A percentile compares a stretch with the other conserved stretches of the same genome.
phyloP scores from a whole-genome alignment of 2,329 filamentous ascomycete genomes.

The Fusarium sarcochroum region DNA sequence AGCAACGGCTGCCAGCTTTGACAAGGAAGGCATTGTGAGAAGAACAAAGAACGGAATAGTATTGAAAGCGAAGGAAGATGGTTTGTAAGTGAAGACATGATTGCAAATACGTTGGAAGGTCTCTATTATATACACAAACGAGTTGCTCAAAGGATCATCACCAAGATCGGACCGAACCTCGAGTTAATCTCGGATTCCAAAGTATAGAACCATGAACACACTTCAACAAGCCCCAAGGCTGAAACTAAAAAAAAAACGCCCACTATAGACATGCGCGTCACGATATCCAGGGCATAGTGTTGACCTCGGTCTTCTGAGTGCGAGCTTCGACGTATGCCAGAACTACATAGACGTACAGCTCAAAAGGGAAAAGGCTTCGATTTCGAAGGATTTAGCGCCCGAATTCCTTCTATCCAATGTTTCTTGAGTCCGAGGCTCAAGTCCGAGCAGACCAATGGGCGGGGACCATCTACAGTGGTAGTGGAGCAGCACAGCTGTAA shows the following conservation, averaged over 20 bases:
- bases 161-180: not conserved
- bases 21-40: slow-evolving; percentile 35
- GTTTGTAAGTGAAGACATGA: not conserved
- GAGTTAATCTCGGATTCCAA: not conserved
- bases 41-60: not conserved
- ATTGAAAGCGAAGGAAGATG: not conserved
- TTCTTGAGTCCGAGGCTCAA: slow-evolving; percentile 30
- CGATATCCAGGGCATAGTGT: too few relatives aligned
- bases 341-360: not conserved
- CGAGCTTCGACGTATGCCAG: slow-evolving; percentile 1
- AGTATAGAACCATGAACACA: not conserved
- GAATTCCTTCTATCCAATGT: not conserved
- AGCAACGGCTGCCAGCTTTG: slow-evolving; percentile 32
- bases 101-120: not conserved
- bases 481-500: not conserved
- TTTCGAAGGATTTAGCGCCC: slow-evolving; percentile 9
- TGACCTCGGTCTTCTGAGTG: slow-evolving; percentile 26
- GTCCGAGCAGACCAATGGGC: slow-evolving; percentile 43
- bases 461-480: not conserved
- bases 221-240: slow-evolving; percentile 9
- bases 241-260: not conserved
- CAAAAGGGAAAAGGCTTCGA: not conserved
- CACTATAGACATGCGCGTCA: not conserved
- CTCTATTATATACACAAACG: slow-evolving; percentile 35
- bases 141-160: not conserved